phyloP scores from a whole-genome alignment of 208 protist genomes.

The Acanthamoeba rhysodes region DNA sequence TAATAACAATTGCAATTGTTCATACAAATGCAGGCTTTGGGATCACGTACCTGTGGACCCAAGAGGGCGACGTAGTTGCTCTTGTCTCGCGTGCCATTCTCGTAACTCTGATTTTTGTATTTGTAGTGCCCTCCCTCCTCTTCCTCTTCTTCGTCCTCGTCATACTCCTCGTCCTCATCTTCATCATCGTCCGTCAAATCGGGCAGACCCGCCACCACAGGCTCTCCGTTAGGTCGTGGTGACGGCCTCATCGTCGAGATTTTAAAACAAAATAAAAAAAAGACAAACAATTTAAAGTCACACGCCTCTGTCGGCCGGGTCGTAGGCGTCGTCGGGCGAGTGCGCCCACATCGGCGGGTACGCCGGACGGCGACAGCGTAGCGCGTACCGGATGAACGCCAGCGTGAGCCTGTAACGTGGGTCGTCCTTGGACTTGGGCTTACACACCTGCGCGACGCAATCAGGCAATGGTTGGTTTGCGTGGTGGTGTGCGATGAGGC shows the following conservation, averaged over 20 bases:
- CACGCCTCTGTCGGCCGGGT: too few relatives aligned
- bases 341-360: too few relatives aligned
- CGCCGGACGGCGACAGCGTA: background rate
- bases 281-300: too few relatives aligned
- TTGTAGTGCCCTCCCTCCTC: constrained; percentile 3
- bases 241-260: too few relatives aligned
- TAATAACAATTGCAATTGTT: background rate
- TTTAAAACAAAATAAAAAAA: too few relatives aligned
- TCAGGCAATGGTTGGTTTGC: background rate
- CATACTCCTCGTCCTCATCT: background rate
- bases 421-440: background rate
- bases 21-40: too few relatives aligned
- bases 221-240: too few relatives aligned
- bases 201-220: background rate
- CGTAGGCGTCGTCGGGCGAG: too few relatives aligned
- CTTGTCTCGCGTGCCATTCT: background rate
- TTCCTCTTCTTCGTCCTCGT: background rate
- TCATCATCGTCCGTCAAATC: constrained; percentile 29
- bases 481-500: background rate
- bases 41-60: background rate
- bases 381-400: background rate
- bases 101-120: constrained; percentile 54
- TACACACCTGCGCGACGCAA: background rate
- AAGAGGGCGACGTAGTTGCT: constrained; percentile 21
- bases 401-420: background rate